Evolutionary conservation across 495 filamentous ascomycete genomes (phyloP).

Genomic region (Cudoniella acicularis): DNA sequence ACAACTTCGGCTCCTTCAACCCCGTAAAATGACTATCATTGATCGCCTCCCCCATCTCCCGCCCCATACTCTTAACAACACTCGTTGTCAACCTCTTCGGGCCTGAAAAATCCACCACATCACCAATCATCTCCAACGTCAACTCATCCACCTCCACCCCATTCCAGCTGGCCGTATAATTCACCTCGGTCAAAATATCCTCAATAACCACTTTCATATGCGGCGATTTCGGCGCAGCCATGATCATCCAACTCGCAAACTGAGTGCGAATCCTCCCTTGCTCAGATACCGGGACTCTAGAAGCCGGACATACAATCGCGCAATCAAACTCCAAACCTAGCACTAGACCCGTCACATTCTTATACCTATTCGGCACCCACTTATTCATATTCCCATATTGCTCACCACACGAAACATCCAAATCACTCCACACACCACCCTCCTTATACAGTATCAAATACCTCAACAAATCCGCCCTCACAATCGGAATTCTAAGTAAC

Average conservation of each 20-base stretch:
- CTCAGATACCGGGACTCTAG: no score
- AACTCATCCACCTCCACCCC: slow-evolving; percentile 27
- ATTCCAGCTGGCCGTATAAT: slow-evolving; percentile 27
- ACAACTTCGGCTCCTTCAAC: neutral
- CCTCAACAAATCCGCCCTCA: slow-evolving; percentile 55
- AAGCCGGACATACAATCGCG: neutral
- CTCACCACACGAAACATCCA: slow-evolving; percentile 53
- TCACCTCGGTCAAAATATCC: slow-evolving; percentile 30
- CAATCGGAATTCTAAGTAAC: slow-evolving; percentile 40
- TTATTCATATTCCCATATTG: slow-evolving; percentile 41
- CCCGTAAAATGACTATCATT: slow-evolving; percentile 3
- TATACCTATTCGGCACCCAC: slow-evolving; percentile 50
- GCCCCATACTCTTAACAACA: slow-evolving; percentile 7
- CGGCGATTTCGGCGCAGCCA: slow-evolving; percentile 35
- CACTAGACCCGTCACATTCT: slow-evolving; percentile 29
- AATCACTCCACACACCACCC: slow-evolving; percentile 55
- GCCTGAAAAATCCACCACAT: slow-evolving; percentile 11
- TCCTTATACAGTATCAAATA: slow-evolving; percentile 56
- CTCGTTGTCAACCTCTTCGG: slow-evolving; percentile 5
- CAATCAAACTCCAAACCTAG: slow-evolving; percentile 38
- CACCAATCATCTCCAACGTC: slow-evolving; percentile 8
- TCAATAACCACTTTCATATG: slow-evolving; percentile 35
- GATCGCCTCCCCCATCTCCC: neutral
- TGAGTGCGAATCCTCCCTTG: no score
- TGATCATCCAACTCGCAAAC: slow-evolving; percentile 43